Evolutionary conservation across 768 basidiomycete genomes (phyloP), one percentile per base, ranked within the genome.

Genomic region (Austroboletus eburneus): DNA sequence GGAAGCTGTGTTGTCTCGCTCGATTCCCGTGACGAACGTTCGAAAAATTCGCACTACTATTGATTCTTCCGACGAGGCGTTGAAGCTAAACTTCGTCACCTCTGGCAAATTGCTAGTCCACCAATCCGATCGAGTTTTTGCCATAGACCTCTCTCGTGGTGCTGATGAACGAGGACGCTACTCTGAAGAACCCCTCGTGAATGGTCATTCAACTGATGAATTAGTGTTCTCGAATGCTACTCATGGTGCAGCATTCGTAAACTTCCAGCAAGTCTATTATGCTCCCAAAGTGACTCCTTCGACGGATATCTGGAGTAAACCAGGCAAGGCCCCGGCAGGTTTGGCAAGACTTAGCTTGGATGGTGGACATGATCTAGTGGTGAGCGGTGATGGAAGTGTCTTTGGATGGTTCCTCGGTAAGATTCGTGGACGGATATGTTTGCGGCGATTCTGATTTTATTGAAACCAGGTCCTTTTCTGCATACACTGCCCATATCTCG

Each of bases 381-480:
- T 77, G 69, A 83, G 77, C 27, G 57, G 73, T 10, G 81, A 87
- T 58, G 85, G 86, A 16, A 77, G 72, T 44, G 79, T 69, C 25
- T 45, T 87, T 27, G 84, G 85, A 51, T 88, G 86, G 86, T 77
- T 88, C 64, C 71, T 88, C 24, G 86, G 86, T 85, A 58, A 37
- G 71, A 34, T 10, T 29, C 39, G 20, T 30, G 22, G 25, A 48
- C 23, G 8, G n/a, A 34, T 14, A 2, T 23, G 16, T 42, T 41
- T 35, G 39, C 23, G 9, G 30, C 1, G 20, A 39, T 43, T 33
- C 45, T 48, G 32, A 51, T 2, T 35, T 34, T 17, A 33, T 40
- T n/a, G 5, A 13, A 13, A 50, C 20, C 41, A 59, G 55, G 59
- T 9, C 56, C 60, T 22, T 61, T 52, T 46, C 29, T 62, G 40